Percentiles rank a stretch among this genome's conserved stretches.
These are phyloP conservation scores for Rhodosporidiobolus sp. DNA, from an alignment of 768 basidiomycete species.

Conservation along the genomic window DNA sequence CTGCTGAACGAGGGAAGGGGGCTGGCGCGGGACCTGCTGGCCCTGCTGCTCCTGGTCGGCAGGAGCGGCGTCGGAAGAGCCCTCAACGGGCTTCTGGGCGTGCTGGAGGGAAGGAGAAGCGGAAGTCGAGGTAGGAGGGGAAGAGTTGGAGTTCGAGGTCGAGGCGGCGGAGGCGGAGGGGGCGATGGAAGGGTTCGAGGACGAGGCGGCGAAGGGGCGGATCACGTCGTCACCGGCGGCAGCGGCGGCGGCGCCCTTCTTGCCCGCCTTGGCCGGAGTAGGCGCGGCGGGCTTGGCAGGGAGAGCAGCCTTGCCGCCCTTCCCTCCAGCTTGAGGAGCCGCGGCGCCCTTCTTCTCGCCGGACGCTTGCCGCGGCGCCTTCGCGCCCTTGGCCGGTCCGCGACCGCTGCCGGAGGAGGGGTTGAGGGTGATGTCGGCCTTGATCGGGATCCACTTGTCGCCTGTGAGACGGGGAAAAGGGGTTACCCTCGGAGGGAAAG, in stretches of 20 bases:
- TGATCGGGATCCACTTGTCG: constrained; percentile 37
- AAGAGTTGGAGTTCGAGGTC: background rate
- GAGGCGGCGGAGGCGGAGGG: background rate
- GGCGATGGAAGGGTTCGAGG: background rate
- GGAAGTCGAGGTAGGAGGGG: constrained; percentile 13
- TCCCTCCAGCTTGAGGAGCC: background rate
- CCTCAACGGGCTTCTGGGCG: constrained; percentile 2
- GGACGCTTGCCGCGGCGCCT: constrained; percentile 4
- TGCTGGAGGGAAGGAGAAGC: constrained; percentile 6
- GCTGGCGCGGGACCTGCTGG: background rate
- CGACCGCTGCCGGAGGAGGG: constrained; percentile 4
- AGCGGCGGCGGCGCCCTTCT: background rate
- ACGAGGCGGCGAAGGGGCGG: background rate
- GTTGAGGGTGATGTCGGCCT: constrained; percentile 36
- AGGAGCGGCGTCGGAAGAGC: constrained; percentile 1
- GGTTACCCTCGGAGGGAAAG: background rate
- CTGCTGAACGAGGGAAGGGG: constrained; percentile 1
- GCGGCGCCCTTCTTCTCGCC: constrained; percentile 4
- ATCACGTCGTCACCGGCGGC: background rate
- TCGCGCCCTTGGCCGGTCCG: background rate
- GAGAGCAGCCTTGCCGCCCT: background rate
- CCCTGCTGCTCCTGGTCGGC: background rate
- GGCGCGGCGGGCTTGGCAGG: constrained; percentile 3
- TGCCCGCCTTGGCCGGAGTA: background rate
- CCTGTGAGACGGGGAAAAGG: background rate